Evolutionary conservation across 495 filamentous ascomycete species (phyloP).

Genomic region (Penicillium longicatenatum): DNA sequence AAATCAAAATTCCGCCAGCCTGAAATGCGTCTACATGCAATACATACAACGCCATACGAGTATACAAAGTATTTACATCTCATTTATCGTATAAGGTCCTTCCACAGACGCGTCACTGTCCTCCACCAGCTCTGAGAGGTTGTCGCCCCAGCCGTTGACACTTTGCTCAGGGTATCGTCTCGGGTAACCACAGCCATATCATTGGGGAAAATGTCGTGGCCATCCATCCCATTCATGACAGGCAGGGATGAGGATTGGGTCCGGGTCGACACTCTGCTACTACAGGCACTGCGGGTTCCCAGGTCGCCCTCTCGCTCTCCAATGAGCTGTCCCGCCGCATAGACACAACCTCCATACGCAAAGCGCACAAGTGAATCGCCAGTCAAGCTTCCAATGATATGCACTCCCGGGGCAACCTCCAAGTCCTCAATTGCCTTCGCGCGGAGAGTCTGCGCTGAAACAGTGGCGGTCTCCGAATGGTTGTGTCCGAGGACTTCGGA

Average conservation of each 20-base stretch:
- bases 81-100: slow-evolving; percentile 14
- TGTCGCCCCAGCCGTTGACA: slow-evolving; percentile 14
- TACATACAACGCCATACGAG: neutral
- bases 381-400: slow-evolving; percentile 63
- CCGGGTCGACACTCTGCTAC: slow-evolving; percentile 20
- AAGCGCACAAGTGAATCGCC: slow-evolving; percentile 68
- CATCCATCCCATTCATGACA: slow-evolving; percentile 47
- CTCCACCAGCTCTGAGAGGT: slow-evolving; percentile 28
- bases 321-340: slow-evolving; percentile 58
- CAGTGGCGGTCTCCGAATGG: slow-evolving; percentile 28
- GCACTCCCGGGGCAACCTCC: slow-evolving; percentile 58
- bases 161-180: slow-evolving; percentile 29
- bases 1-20: neutral
- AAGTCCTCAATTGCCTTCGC: slow-evolving; percentile 53
- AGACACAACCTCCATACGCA: slow-evolving; percentile 62
- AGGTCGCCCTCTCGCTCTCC: slow-evolving; percentile 19
- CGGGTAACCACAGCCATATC: slow-evolving; percentile 15
- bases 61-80: slow-evolving; percentile 1
- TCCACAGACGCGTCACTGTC: slow-evolving; percentile 25
- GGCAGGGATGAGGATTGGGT: slow-evolving; percentile 27
- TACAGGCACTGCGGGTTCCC: slow-evolving; percentile 18
- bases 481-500: slow-evolving; percentile 48
- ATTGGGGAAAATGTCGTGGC: slow-evolving; percentile 36
- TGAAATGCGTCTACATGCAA: slow-evolving; percentile 6
- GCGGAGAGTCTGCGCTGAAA: slow-evolving; percentile 61